Evolutionary conservation across 768 basidiomycete genomes (phyloP), one percentile per base, ranked within the genome.

Genomic region (Trametes punicea): DNA sequence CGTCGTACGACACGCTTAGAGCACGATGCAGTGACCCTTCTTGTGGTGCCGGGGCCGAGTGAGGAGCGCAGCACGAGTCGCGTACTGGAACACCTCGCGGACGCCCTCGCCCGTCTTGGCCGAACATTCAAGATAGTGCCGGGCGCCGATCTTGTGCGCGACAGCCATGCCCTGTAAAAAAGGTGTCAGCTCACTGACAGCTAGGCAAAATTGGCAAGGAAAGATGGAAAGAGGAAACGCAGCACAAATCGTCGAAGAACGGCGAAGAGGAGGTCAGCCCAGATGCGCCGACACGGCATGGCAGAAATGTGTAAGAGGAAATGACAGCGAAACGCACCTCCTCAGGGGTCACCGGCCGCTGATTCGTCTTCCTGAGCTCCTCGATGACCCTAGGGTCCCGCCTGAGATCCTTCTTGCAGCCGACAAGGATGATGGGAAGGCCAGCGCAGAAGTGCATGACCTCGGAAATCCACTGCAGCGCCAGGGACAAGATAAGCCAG

Each of bases 381-480:
- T 97, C 93, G 51, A 96, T 89, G 46, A 95, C 93, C 69, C 93
- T 84, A 29, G 84, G 82, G 75, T 99, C 96, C 66, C 90, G 86
- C 73, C 96, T 80, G 59, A 99, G 83, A 75, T 99, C 97, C 81
- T 95, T 98, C 86, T 98, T 98, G 83, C 93, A 97, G 15, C 93
- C 97, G 62, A 99, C 95, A 55, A 99, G 88, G 68, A 99, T 93
- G 76, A 97, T 88, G 45, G 97, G 97, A 41, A 98, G 77, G 46
- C 88, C 89, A 8, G 89, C 81, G 72, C 96, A 98, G 75, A 98
- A 97, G 74, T 98, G 97, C 81, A 93, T 88, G 39, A 99, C 95
- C 71, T 99, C 96, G 34, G 93, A 91, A 67, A 98, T 96, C 96
- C 96, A 99, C 94, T 98, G 64, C 20, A 64, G 46, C n/a, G n/a